These are phyloP conservation scores for Pisolithus orientalis DNA, from an alignment of 768 basidiomycete species.

Conservation along the genomic window DNA sequence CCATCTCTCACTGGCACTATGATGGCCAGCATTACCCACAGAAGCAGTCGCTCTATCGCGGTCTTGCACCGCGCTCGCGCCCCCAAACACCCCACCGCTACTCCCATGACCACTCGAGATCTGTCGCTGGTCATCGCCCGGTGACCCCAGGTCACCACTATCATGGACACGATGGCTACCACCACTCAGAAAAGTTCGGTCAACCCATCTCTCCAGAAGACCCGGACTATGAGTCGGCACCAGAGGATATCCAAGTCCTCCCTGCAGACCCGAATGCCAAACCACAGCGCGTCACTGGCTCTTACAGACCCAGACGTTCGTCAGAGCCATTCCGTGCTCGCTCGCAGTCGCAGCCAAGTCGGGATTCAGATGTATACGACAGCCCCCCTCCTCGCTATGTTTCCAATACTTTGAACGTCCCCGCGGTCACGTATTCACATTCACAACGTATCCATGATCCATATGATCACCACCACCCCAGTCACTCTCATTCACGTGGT, in stretches of 20 bases:
- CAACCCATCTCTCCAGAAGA: conserved; percentile 12
- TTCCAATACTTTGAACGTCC: conserved; percentile 14
- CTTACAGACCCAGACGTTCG: conserved; percentile 26
- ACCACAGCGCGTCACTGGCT: conserved; percentile 25
- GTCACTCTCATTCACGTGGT: conserved; percentile 32
- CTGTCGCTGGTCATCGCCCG: conserved; percentile 8
- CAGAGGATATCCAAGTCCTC: conserved; percentile 59
- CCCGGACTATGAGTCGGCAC: conserved; percentile 27
- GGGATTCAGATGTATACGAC: conserved; percentile 28
- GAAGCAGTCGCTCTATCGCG: conserved; percentile 15
- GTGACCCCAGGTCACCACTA: conserved; percentile 9
- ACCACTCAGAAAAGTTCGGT: conserved; percentile 10
- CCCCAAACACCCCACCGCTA: conserved; percentile 24
- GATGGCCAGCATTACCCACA: conserved; percentile 11
- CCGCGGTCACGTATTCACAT: conserved; percentile 31
- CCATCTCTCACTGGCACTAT: conserved; percentile 45
- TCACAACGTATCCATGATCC: conserved; percentile 34
- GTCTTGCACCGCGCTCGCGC: conserved; percentile 19
- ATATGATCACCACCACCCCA: conserved; percentile 26
- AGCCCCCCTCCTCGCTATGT: conserved; percentile 28
- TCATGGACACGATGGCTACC: conserved; percentile 14
- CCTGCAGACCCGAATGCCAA: conserved; percentile 41
- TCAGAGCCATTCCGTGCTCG: conserved; percentile 24
- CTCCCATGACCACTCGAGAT: conserved; percentile 33
- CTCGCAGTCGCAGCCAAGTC: conserved; percentile 9